Evolutionary conservation across 805 yeast genomes (phyloP).

Genomic region (Monosporozyma aquatica): DNA sequence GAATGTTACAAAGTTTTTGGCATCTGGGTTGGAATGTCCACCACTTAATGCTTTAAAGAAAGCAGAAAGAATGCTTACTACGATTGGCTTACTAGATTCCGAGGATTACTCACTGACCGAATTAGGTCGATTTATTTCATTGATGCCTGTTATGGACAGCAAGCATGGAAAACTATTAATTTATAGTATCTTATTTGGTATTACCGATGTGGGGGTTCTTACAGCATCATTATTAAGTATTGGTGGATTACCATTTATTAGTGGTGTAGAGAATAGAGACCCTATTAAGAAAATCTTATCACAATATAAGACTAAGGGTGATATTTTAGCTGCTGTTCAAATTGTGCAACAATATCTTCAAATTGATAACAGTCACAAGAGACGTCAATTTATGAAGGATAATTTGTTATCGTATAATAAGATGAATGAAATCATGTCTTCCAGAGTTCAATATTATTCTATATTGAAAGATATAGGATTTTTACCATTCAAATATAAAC

Average conservation of each 20-base stretch:
- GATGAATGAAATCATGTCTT: conserved; percentile 61
- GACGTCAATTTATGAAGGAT: conserved; percentile 42
- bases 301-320: conserved; percentile 45
- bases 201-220: conserved; percentile 67
- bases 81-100: conserved; percentile 61
- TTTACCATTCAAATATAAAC: conserved; percentile 45
- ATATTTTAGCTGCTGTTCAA: conserved; percentile 55
- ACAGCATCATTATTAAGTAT: conserved; percentile 69
- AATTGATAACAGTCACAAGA: conserved; percentile 19
- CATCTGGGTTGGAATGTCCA: conserved; percentile 79
- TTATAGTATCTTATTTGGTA: conserved; percentile 74
- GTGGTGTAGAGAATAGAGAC: conserved; percentile 55
- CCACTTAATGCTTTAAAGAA: conserved; percentile 31
- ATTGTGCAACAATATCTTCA: conserved; percentile 47
- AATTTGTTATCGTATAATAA: conserved; percentile 54
- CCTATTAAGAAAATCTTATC: conserved; percentile 40
- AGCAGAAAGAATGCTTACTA: conserved; percentile 41
- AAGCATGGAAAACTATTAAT: conserved; percentile 76
- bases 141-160: conserved; percentile 75
- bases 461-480: conserved; percentile 74
- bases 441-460: conserved; percentile 59
- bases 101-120: conserved; percentile 48
- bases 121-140: conserved; percentile 69
- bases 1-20: conserved; percentile 60
- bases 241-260: conserved; percentile 59